Percentiles rank a stretch among this genome's conserved stretches.
phyloP scores from a whole-genome alignment of 2,329 filamentous ascomycete genomes.

The Fusarium sp. region DNA sequence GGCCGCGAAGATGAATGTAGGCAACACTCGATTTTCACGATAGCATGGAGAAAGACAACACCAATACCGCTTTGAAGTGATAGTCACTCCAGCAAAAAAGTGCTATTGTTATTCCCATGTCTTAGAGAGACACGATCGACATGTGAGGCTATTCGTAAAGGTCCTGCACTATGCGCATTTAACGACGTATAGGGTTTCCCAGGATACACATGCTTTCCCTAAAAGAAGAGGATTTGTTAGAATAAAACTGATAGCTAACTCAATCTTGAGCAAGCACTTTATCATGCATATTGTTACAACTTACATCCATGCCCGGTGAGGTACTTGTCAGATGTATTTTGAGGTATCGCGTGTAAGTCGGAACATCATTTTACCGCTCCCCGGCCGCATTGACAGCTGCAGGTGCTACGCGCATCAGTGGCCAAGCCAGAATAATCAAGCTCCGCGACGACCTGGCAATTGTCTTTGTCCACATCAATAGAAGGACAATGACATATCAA shows the following conservation, averaged over 20 bases:
- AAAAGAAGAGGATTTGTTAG: not conserved
- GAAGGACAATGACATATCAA: conserved; percentile 30
- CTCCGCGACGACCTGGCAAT: conserved; percentile 36
- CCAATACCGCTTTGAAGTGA: not conserved
- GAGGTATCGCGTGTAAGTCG: conserved; percentile 36
- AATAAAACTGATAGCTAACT: not conserved
- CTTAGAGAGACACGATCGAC: not conserved
- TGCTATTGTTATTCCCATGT: not conserved
- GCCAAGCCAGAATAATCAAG: conserved; percentile 31
- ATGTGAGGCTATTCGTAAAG: not conserved
- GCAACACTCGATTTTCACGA: not conserved
- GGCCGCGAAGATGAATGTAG: not conserved
- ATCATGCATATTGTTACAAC: not conserved
- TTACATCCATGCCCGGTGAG: not conserved
- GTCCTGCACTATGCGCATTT: not conserved
- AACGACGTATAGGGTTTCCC: no score
- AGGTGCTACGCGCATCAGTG: conserved; percentile 35
- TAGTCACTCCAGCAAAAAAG: not conserved
- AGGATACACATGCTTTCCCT: not conserved
- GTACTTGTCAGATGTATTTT: not conserved
- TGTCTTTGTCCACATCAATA: conserved; percentile 39
- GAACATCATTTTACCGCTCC: conserved; percentile 33
- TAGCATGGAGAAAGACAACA: not conserved
- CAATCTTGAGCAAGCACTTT: not conserved
- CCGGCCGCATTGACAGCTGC: conserved; percentile 25